A percentile compares a stretch with the other conserved stretches of the same genome.
Conservation (phyloP, 805 yeast genomes). For the Naumovozyma castellii region DNA sequence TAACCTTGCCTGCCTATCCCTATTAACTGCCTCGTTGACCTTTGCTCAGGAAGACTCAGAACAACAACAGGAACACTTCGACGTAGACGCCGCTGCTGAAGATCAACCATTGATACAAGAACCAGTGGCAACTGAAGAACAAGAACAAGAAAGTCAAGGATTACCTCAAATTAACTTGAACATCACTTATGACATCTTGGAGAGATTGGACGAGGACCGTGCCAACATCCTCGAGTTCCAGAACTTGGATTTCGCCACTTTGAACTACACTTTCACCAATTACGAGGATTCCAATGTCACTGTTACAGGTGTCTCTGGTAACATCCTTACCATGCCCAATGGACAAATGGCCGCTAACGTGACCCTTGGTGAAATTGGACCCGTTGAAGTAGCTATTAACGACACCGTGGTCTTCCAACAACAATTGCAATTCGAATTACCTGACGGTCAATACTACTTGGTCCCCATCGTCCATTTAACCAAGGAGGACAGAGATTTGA, state of each 20-base stretch:
- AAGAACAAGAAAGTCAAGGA: not conserved
- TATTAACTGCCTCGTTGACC: constrained; percentile 2
- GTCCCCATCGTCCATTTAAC: constrained; percentile 48
- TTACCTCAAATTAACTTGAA: constrained; percentile 29
- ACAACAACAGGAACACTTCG: not conserved
- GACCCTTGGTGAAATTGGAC: constrained; percentile 57
- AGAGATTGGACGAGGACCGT: constrained; percentile 32
- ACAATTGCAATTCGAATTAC: constrained; percentile 47
- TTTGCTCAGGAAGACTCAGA: constrained; percentile 5
- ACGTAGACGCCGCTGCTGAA: not conserved
- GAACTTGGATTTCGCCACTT: constrained; percentile 45
- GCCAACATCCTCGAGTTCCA: constrained; percentile 35
- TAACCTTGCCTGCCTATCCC: constrained; percentile 3
- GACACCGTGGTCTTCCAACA: constrained; percentile 45
- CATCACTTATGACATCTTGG: constrained; percentile 42
- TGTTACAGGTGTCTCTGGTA: constrained; percentile 63
- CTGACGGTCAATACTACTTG: constrained; percentile 47
- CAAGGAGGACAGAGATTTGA: constrained; percentile 32
- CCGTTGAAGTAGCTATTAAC: constrained; percentile 43
- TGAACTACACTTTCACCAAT: constrained; percentile 45
- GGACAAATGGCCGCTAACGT: constrained; percentile 49
- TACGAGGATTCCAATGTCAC: constrained; percentile 42
- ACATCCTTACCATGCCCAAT: constrained; percentile 45
- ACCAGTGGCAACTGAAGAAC: not conserved
- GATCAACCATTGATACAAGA: too few relatives aligned